Evolutionary conservation across 2,329 filamentous ascomycete species (phyloP).

Genomic region (Diplodia corticola): DNA sequence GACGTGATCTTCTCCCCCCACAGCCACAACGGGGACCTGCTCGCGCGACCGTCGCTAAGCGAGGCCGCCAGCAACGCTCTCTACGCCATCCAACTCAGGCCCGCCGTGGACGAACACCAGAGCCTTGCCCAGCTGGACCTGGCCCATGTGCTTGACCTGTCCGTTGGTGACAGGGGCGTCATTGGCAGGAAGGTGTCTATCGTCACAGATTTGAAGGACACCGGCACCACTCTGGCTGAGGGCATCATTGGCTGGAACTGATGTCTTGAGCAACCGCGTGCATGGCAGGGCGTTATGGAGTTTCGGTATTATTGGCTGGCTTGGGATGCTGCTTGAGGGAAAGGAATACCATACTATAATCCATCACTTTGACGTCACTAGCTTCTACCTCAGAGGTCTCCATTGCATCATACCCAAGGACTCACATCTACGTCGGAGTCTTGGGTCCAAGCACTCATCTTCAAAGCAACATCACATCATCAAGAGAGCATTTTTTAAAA

Average conservation of each 20-base stretch:
- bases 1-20: not conserved
- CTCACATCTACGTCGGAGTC: no score
- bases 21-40: slow-evolving; percentile 22
- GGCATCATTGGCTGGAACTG: slow-evolving; percentile 24
- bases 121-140: slow-evolving; percentile 9
- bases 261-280: not conserved
- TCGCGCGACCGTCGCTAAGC: not conserved
- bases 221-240: slow-evolving; percentile 2
- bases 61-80: slow-evolving; percentile 18
- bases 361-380: not conserved
- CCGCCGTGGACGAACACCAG: slow-evolving; percentile 17
- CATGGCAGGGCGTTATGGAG: not conserved
- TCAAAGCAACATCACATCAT: not conserved
- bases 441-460: no score
- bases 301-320: not conserved
- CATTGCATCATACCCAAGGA: no score
- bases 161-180: slow-evolving; percentile 16
- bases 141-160: slow-evolving; percentile 6
- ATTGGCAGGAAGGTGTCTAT: slow-evolving; percentile 21
- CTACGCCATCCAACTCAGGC: slow-evolving; percentile 14
- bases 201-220: not conserved
- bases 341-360: not conserved
- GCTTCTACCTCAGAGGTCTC: no score
- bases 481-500: not conserved
- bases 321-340: not conserved